A percentile compares a stretch with the other conserved stretches of the same genome.
Evolutionary conservation across 2,329 filamentous ascomycete species (phyloP).

Genomic region (Penicillium sp.): DNA sequence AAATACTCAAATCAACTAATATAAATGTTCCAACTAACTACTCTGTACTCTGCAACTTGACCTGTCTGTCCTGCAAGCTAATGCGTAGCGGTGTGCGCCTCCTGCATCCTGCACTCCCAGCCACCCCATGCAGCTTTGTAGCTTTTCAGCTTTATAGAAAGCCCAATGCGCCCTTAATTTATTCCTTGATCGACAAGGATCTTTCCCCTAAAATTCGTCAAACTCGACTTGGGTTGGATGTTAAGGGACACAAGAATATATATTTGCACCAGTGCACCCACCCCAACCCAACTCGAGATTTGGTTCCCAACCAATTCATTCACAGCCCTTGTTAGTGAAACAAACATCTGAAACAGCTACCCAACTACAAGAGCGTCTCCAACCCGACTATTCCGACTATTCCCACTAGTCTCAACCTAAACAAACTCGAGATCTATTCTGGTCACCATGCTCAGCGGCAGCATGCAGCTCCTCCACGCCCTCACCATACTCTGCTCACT

Average conservation of each 20-base stretch:
- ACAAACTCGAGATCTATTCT: too few relatives aligned
- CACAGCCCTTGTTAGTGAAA: not conserved
- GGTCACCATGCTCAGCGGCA: not conserved
- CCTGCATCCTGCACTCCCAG: not conserved
- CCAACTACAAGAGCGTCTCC: not conserved
- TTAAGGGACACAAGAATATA: not conserved
- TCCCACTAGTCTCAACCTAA: not conserved
- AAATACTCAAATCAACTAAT: not conserved
- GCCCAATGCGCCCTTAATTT: not conserved
- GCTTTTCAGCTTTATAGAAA: not conserved
- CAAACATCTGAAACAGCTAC: not conserved
- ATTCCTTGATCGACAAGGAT: not conserved
- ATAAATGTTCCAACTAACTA: not conserved
- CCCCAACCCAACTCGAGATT: not conserved
- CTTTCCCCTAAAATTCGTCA: not conserved
- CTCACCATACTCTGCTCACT: not conserved
- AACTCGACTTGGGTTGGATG: not conserved
- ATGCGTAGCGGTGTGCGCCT: constrained; percentile 1
- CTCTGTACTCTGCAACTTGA: not conserved
- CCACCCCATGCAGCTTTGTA: not conserved
- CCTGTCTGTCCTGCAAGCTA: not conserved
- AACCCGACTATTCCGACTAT: not conserved
- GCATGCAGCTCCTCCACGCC: not conserved
- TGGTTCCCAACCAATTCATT: not conserved
- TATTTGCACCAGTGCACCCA: not conserved